phyloP scores from a whole-genome alignment of 805 yeast genomes.

The Suhomyces sp. region DNA sequence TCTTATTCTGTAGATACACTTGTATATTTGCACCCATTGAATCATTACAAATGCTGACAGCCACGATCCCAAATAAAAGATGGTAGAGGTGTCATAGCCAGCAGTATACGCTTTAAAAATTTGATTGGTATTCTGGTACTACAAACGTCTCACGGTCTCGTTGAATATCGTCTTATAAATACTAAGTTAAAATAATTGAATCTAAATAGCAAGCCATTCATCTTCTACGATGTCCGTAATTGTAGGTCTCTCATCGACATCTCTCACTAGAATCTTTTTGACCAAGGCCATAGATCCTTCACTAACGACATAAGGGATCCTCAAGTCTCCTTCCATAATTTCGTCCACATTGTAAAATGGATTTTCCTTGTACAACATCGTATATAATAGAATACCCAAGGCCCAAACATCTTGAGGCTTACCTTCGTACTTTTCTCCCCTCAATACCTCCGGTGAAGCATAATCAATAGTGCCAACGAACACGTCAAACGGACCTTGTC shows the following conservation, averaged over 20 bases:
- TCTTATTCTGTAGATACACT: too few relatives aligned
- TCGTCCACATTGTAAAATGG: constrained; percentile 96
- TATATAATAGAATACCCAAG: constrained; percentile 84
- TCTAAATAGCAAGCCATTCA: constrained; percentile 51
- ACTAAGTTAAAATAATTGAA: too few relatives aligned
- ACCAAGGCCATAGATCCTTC: constrained; percentile 63
- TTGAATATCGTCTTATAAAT: too few relatives aligned
- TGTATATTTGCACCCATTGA: too few relatives aligned
- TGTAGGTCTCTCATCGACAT: constrained; percentile 65
- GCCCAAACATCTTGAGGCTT: constrained; percentile 98
- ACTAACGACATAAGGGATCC: constrained; percentile 67
- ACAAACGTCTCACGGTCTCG: too few relatives aligned
- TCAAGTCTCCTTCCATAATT: constrained; percentile 84
- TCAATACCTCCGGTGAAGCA: constrained; percentile 94
- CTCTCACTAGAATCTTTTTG: constrained; percentile 63
- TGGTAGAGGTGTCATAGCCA: too few relatives aligned
- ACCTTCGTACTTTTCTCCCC: constrained; percentile 88
- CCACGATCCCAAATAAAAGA: too few relatives aligned
- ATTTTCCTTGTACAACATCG: constrained; percentile 87
- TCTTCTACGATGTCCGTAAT: constrained; percentile 69
- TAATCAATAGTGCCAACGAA: constrained; percentile 97
- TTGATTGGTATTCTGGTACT: too few relatives aligned
- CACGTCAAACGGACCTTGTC: constrained; percentile 93
- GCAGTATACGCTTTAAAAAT: too few relatives aligned
- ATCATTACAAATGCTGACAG: too few relatives aligned